Evolutionary conservation across 257 asterid genomes (phyloP).

Genomic region (Penstemon davidsonii): DNA sequence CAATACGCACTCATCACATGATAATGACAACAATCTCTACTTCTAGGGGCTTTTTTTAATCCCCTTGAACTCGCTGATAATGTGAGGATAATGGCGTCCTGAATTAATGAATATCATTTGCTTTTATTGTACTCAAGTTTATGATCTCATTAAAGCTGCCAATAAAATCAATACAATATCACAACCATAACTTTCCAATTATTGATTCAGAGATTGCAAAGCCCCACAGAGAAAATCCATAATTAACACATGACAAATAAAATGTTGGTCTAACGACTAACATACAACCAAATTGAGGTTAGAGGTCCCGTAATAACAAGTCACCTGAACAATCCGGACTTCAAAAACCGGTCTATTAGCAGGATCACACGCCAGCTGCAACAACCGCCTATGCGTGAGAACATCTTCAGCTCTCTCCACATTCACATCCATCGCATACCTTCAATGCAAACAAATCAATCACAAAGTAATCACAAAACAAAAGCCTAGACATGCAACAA

Average conservation of each 20-base stretch:
- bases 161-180: slow-evolving; percentile 9
- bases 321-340: slow-evolving; percentile 95
- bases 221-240: neutral
- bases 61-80: slow-evolving; percentile 6
- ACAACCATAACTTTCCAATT: neutral
- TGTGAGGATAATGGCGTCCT: neutral
- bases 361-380: slow-evolving; percentile 86
- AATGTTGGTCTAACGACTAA: too few species aligned
- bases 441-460: slow-evolving; percentile 35
- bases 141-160: slow-evolving; percentile 19
- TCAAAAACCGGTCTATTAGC: slow-evolving; percentile 88
- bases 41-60: slow-evolving; percentile 2
- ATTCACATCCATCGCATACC: slow-evolving; percentile 97
- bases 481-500: slow-evolving; percentile 32
- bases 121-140: neutral
- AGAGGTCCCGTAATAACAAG: slow-evolving; percentile 6
- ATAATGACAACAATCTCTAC: slow-evolving; percentile 16
- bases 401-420: slow-evolving; percentile 97
- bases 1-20: slow-evolving; percentile 17
- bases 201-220: slow-evolving; percentile 6
- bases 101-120: slow-evolving; percentile 1
- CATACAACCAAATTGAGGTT: neutral
- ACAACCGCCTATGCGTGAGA: slow-evolving; percentile 76
- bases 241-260: slow-evolving; percentile 2
- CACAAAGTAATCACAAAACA: slow-evolving; percentile 16